Percentiles rank a stretch among this genome's conserved stretches.
Conservation (phyloP, 2,329 filamentous ascomycete species). For the Drechslerella coelobrocha region DNA sequence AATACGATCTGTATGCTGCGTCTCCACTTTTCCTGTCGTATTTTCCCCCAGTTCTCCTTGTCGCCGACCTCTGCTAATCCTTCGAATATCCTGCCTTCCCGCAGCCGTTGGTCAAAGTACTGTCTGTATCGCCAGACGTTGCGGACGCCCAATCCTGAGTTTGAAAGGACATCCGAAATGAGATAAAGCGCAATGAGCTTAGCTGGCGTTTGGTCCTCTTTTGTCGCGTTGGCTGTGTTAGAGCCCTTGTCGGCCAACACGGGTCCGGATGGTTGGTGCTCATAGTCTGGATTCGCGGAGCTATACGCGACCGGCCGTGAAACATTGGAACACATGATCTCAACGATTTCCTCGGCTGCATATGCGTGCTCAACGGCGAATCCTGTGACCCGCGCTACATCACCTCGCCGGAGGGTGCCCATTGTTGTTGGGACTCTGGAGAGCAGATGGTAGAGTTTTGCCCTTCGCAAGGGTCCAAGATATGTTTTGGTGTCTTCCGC, state of each 20-base stretch:
- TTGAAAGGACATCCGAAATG: constrained; percentile 79
- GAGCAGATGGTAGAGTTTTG: constrained; percentile 83
- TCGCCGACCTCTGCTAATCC: constrained; percentile 76
- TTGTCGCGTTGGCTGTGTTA: constrained; percentile 59
- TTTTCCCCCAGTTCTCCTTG: constrained; percentile 76
- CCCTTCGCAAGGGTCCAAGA: constrained; percentile 81
- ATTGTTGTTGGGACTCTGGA: constrained; percentile 78
- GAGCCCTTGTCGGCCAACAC: constrained; percentile 54
- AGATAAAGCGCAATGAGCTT: constrained; percentile 83
- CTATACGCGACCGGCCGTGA: constrained; percentile 76
- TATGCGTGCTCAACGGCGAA: constrained; percentile 92
- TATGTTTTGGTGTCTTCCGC: constrained; percentile 65
- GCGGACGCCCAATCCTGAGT: constrained; percentile 77
- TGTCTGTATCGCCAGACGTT: constrained; percentile 87
- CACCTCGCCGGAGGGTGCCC: constrained; percentile 77
- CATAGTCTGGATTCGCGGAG: constrained; percentile 56
- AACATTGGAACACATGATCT: constrained; percentile 83
- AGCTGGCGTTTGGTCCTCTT: constrained; percentile 72
- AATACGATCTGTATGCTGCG: constrained; percentile 74
- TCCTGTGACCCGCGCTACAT: constrained; percentile 82
- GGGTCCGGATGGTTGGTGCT: constrained; percentile 10
- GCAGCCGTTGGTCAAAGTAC: constrained; percentile 76
- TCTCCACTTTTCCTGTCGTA: constrained; percentile 85
- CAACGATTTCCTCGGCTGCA: constrained; percentile 82
- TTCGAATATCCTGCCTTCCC: constrained; percentile 73